Percentiles rank a stretch among this genome's conserved stretches.
Conservation (phyloP, 2,329 filamentous ascomycete genomes). For the Purpureocillium lavendulum region DNA sequence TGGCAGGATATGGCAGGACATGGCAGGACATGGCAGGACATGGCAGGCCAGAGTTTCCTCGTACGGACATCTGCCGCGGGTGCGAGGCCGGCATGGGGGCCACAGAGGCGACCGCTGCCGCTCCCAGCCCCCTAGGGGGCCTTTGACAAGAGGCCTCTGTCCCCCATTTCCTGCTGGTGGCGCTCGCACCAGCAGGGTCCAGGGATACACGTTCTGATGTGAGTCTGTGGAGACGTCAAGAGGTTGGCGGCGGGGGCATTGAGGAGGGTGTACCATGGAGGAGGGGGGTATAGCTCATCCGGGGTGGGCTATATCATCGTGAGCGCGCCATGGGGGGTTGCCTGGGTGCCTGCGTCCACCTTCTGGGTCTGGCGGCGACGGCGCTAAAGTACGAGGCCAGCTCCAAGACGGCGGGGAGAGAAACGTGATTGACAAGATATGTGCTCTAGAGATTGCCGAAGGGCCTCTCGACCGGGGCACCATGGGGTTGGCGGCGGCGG, state of each 20-base stretch:
- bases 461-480: not conserved
- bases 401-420: constrained; percentile 7
- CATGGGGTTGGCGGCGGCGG: too few species aligned
- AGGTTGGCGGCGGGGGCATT: constrained; percentile 11
- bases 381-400: constrained; percentile 3
- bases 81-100: not conserved
- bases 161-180: not conserved
- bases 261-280: not conserved
- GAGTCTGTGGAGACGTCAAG: constrained; percentile 9
- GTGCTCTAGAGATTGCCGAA: constrained; percentile 1
- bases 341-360: too few species aligned
- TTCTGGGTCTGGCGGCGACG: constrained; percentile 5
- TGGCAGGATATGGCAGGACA: too few species aligned
- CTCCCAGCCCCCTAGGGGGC: not conserved
- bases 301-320: constrained; percentile 19
- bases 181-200: not conserved
- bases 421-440: constrained; percentile 4
- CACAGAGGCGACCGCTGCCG: not conserved
- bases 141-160: not conserved
- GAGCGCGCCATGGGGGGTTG: too few species aligned
- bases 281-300: constrained; percentile 19
- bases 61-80: too few species aligned
- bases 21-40: too few species aligned
- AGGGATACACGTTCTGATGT: constrained; percentile 12
- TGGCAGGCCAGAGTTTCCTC: too few species aligned